phyloP scores from a whole-genome alignment of 1,284 basidiomycete species.

The Ganoderma resinaceum region DNA sequence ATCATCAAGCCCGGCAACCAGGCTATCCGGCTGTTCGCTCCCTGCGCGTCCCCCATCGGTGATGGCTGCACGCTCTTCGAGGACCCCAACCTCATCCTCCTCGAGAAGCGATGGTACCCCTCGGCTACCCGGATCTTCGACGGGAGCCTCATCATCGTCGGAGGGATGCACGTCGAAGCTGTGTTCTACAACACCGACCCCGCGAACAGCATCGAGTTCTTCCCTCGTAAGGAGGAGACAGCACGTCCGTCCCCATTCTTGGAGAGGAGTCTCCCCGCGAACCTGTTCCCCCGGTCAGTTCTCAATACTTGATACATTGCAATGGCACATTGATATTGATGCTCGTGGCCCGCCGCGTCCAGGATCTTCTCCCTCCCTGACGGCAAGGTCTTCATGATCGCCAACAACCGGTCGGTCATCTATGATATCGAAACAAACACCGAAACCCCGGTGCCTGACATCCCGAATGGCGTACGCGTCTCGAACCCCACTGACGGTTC shows the following conservation, averaged over 20 bases:
- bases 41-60: slow-evolving; percentile 43
- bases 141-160: slow-evolving; percentile 48
- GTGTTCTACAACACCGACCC: slow-evolving; percentile 49
- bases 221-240: slow-evolving; percentile 56
- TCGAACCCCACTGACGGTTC: slow-evolving; percentile 55
- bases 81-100: slow-evolving; percentile 44
- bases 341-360: background rate
- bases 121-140: slow-evolving; percentile 50
- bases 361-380: slow-evolving; percentile 36
- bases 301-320: background rate
- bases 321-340: background rate
- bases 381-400: slow-evolving; percentile 54
- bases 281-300: slow-evolving; percentile 33
- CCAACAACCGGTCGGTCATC: slow-evolving; percentile 48
- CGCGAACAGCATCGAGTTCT: slow-evolving; percentile 60
- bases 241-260: slow-evolving; percentile 55
- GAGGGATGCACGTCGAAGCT: slow-evolving; percentile 44
- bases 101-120: slow-evolving; percentile 24
- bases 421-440: slow-evolving; percentile 41
- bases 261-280: slow-evolving; percentile 28
- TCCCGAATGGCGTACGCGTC: slow-evolving; percentile 55
- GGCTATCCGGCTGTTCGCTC: slow-evolving; percentile 45
- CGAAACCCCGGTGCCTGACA: slow-evolving; percentile 48
- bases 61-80: slow-evolving; percentile 47
- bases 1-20: slow-evolving; percentile 35